phyloP scores from a whole-genome alignment of 78 protist genomes.

The Dictyostelium firmibasis region DNA sequence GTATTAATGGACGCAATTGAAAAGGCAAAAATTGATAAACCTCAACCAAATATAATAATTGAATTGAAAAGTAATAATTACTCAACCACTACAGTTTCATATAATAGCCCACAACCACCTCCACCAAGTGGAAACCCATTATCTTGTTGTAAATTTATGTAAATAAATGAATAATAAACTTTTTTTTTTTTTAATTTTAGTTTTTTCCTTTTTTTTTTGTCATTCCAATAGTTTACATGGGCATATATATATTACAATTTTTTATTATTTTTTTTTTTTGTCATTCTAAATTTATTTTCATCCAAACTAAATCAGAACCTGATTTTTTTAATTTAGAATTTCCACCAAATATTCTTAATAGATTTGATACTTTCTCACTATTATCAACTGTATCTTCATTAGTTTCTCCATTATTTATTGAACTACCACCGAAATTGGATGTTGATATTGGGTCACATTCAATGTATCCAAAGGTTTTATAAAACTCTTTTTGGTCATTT shows the following conservation, averaged over 20 bases:
- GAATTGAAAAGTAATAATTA: conserved; percentile 6
- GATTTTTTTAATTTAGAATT: background rate
- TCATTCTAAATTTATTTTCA: conserved; percentile 1
- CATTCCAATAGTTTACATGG: too few species aligned
- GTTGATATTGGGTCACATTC: conserved; percentile 17
- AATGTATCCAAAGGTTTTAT: background rate
- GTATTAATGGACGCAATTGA: conserved; percentile 46
- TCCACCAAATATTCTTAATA: conserved; percentile 24
- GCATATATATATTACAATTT: background rate
- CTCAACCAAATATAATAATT: background rate
- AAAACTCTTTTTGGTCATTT: conserved; percentile 19
- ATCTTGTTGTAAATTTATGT: conserved; percentile 68
- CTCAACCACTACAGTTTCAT: background rate
- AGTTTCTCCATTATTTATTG: background rate
- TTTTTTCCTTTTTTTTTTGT: too few species aligned
- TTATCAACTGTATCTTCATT: background rate
- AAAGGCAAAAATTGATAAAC: conserved; percentile 37
- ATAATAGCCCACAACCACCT: background rate
- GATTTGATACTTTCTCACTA: conserved; percentile 7
- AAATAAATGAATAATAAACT: background rate
- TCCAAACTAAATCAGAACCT: background rate
- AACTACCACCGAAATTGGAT: background rate
- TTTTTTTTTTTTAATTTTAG: too few species aligned
- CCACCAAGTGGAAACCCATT: conserved; percentile 32
- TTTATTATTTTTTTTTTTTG: background rate